phyloP scores from a whole-genome alignment of 2,329 filamentous ascomycete species.

The Colletotrichum horii region DNA sequence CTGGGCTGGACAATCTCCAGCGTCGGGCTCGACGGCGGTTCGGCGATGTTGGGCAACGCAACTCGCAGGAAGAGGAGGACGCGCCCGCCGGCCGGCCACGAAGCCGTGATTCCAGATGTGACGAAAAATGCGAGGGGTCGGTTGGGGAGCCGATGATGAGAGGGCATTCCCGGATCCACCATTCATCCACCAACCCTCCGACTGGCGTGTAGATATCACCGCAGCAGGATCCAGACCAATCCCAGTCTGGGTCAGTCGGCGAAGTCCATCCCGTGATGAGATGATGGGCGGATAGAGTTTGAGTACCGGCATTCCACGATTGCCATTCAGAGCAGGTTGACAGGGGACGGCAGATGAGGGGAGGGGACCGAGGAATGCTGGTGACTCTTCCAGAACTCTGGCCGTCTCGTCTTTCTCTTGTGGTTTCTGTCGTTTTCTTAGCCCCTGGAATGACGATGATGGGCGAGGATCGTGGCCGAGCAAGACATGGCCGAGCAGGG shows the following conservation, averaged over 20 bases:
- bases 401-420: background rate
- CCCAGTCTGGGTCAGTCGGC: background rate
- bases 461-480: background rate
- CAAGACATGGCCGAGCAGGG: background rate
- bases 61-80: background rate
- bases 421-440: background rate
- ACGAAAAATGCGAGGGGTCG: background rate
- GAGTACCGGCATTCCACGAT: slow-evolving; percentile 5
- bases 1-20: background rate
- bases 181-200: background rate
- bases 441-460: slow-evolving; percentile 4
- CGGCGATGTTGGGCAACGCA: background rate
- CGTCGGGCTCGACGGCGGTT: background rate
- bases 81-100: background rate
- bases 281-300: slow-evolving; percentile 4
- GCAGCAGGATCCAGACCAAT: background rate
- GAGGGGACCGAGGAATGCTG: background rate
- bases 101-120: background rate
- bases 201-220: background rate
- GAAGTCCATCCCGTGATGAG: background rate
- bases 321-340: background rate
- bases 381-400: slow-evolving; percentile 12
- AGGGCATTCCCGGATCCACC: background rate
- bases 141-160: background rate
- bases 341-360: background rate